Base-by-base conservation (phyloP, 2,329 filamentous ascomycete genomes). In the Fusarium sp. region DNA sequence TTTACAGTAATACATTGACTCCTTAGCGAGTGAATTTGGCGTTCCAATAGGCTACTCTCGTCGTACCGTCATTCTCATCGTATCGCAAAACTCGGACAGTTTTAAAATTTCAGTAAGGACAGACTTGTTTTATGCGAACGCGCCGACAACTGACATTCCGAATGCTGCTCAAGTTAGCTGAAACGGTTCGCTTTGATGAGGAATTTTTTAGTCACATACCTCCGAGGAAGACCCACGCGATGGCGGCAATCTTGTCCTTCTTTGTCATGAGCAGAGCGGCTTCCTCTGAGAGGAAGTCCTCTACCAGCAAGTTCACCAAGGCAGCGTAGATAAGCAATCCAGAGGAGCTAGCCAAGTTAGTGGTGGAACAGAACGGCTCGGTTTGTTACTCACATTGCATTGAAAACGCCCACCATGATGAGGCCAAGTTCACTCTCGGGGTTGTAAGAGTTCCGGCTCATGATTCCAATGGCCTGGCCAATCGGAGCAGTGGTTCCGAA, bases 401-500 rank as follows among this genome's bases (percentile, higher is more conserved):
- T 91, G 78, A 91, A 91, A 1, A 89, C 77, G 47, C 89, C 89
- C 11, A 91, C 89, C 52, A 91, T 85, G 62, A 91, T 89, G 30
- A 91, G 77, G 34, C 89, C 89, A 60, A 90, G 88, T 9, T 88
- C 88, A 60, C 88, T 89, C 63, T 89, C 85, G 0, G 89, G 89
- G 60, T 91, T 89, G 66, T 91, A 91, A 4, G 83, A 82, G 72
- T 85, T 85, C 58, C 87, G 83, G 1, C 87, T 86, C 6, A 83
- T 68, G 10, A 91, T 82, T 27, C 89, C 89, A 62, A 91, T 90
- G 9, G 89, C 88, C 73, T 91, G 89, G 1, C 90, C 89, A 46
- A 91, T 87, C 4, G 89, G 89, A 0, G 88, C 88, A 0, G 90
- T 91, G 9, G 86, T 87, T 15, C 88, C 89, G 67, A 91, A 91